Evolutionary conservation across 805 yeast species (phyloP), one percentile per base, ranked within the genome.

Genomic region (Saccharomycopsis amapae): DNA sequence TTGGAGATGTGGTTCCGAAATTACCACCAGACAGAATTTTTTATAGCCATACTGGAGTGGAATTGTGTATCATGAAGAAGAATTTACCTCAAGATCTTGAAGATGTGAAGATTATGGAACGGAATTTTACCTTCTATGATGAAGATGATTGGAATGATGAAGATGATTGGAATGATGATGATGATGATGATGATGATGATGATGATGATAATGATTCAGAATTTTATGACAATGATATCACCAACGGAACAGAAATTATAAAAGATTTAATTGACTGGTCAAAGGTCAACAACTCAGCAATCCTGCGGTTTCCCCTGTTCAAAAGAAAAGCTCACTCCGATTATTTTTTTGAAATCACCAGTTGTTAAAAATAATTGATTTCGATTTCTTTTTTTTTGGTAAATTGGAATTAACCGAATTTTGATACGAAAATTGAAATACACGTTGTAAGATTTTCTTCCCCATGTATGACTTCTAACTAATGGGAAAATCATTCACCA

Each of bases 1-100:
- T 63, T n/a, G 68, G 68, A 18, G 89, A 82, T 55, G 54, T 72
- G 20, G 77, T 83, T 22, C 81, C 86, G 0, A 56, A 61, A 48
- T 60, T 79, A 24, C 89, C 88, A 4, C 22, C 31, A 19, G 33
- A 30, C 5, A 31, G 30, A 13, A 12, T 19, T 2, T 19, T n/a
- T 4, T 65, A 64, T 25, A 53, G 64, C 39, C 79, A 75, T 44
- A 68, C 72, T 4, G 85, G 85, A 1, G 63, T 68, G 34, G 76
- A 76, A 49, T 64, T 77, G 28, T 60, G 60, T 39, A 75, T 78
- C 13, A 56, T 58, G 18, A 69, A 69, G 47, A 56, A 49, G 15
- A 53, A 59, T 19, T 22, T 63, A 9, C 68, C 68, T 1, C 68
- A 64, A 46, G 30, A 30, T 3, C 49, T 50, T 2, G 39, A 42